Evolutionary conservation across 257 asterid species (phyloP).

Genomic region (Penstemon eatonii): DNA sequence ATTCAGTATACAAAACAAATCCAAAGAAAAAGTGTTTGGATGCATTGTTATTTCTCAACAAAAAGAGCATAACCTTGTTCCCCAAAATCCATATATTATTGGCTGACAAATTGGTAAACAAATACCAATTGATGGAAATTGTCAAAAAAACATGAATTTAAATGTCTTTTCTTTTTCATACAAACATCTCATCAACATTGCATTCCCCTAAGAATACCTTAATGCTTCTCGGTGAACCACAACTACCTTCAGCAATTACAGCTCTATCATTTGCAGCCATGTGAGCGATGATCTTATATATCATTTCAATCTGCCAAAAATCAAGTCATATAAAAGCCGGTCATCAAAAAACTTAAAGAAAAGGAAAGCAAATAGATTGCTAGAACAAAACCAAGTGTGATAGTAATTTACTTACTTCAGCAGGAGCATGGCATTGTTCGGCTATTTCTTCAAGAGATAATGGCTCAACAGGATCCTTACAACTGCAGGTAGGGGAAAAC

Average conservation of each 20-base stretch:
- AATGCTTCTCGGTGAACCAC: slow-evolving; percentile 92
- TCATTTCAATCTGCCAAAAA: slow-evolving; percentile 89
- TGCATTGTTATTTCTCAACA: slow-evolving; percentile 24
- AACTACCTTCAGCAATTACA: slow-evolving; percentile 90
- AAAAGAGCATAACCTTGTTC: background rate
- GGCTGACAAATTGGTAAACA: background rate
- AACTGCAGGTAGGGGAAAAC: slow-evolving; percentile 45
- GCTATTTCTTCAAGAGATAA: slow-evolving; percentile 89
- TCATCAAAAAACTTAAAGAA: slow-evolving; percentile 20
- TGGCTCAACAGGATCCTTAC: slow-evolving; percentile 92
- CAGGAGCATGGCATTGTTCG: slow-evolving; percentile 72
- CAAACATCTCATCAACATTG: slow-evolving; percentile 76
- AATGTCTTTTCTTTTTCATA: slow-evolving; percentile 29
- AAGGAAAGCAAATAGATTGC: background rate
- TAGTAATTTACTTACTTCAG: slow-evolving; percentile 50
- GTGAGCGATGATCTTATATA: slow-evolving; percentile 86
- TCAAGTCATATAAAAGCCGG: background rate
- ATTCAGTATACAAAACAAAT: no score
- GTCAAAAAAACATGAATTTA: background rate
- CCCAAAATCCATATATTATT: background rate
- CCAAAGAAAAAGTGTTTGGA: background rate
- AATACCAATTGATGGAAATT: slow-evolving; percentile 9
- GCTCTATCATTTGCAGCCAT: slow-evolving; percentile 99
- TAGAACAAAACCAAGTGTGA: slow-evolving; percentile 1
- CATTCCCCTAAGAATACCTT: slow-evolving; percentile 95